These are phyloP conservation scores for Penicillium sp. DNA, from an alignment of 2,329 filamentous ascomycete genomes.

Conservation along the genomic window DNA sequence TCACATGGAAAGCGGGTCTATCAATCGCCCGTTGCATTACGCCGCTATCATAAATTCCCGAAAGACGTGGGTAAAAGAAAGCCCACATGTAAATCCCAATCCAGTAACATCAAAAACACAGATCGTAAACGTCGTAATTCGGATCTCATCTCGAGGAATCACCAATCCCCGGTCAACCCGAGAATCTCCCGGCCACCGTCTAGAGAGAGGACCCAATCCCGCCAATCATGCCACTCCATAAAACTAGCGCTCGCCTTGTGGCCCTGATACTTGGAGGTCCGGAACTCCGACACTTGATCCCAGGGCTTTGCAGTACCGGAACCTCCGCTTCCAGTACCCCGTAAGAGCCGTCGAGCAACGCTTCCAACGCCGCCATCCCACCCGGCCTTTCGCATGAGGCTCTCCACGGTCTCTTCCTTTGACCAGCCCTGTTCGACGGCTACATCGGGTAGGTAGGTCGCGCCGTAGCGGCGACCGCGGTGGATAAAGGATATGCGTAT, in stretches of 20 bases:
- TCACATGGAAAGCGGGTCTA: neutral
- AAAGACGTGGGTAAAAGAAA: too few species aligned
- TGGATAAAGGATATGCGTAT: constrained; percentile 79
- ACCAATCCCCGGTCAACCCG: constrained; percentile 2
- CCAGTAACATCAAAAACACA: neutral
- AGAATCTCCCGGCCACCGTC: constrained; percentile 28
- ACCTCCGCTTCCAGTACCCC: constrained; percentile 34
- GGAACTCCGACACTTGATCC: constrained; percentile 67
- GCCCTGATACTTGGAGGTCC: constrained; percentile 80
- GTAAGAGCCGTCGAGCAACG: constrained; percentile 34
- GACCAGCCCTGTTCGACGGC: constrained; percentile 90
- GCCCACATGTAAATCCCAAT: neutral
- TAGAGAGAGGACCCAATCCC: constrained; percentile 56
- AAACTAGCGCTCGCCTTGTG: constrained; percentile 67
- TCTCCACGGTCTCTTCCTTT: constrained; percentile 83
- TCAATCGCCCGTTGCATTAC: too few species aligned
- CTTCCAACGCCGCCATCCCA: constrained; percentile 60
- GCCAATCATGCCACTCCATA: constrained; percentile 71
- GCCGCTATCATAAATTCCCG: too few species aligned
- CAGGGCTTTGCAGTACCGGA: constrained; percentile 47
- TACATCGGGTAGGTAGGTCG: constrained; percentile 90
- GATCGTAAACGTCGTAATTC: constrained; percentile 7
- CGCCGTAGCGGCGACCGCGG: constrained; percentile 65
- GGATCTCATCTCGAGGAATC: too few species aligned
- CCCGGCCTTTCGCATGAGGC: constrained; percentile 88